Evolutionary conservation across 1,139 yeast species (phyloP).

Genomic region (Geotrichum bryndzae): DNA sequence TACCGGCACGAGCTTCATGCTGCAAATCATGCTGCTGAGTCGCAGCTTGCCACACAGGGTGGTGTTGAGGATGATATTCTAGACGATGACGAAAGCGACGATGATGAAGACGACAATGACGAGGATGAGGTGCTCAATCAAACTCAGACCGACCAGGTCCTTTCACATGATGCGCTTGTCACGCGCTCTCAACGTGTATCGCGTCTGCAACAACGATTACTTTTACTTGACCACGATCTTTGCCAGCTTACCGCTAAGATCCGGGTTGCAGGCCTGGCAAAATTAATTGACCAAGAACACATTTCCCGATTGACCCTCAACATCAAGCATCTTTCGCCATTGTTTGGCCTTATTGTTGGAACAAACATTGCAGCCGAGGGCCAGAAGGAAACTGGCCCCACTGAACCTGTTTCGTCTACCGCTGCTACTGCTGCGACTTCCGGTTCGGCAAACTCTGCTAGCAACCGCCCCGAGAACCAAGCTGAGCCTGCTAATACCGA

Average conservation of each 20-base stretch:
- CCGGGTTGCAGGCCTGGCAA: constrained; percentile 23
- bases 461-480: not conserved
- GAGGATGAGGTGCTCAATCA: constrained; percentile 10
- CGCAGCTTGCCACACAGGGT: not conserved
- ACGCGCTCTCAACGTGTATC: constrained; percentile 9
- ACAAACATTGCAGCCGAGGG: constrained; percentile 7
- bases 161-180: constrained; percentile 9
- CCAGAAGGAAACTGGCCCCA: not conserved
- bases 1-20: constrained; percentile 6
- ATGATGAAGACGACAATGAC: constrained; percentile 11
- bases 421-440: not conserved
- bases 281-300: constrained; percentile 20
- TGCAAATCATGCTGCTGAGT: not conserved
- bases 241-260: constrained; percentile 24
- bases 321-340: constrained; percentile 24
- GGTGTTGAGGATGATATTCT: not conserved
- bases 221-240: constrained; percentile 17
- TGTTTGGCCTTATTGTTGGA: constrained; percentile 14
- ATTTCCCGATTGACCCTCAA: constrained; percentile 23
- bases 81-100: not conserved
- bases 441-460: not conserved
- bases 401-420: not conserved
- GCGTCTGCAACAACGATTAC: constrained; percentile 6
- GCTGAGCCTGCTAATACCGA: not conserved
- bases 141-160: constrained; percentile 5